Conservation (phyloP, 495 filamentous ascomycete species). For the Gamarada debralockiae region DNA sequence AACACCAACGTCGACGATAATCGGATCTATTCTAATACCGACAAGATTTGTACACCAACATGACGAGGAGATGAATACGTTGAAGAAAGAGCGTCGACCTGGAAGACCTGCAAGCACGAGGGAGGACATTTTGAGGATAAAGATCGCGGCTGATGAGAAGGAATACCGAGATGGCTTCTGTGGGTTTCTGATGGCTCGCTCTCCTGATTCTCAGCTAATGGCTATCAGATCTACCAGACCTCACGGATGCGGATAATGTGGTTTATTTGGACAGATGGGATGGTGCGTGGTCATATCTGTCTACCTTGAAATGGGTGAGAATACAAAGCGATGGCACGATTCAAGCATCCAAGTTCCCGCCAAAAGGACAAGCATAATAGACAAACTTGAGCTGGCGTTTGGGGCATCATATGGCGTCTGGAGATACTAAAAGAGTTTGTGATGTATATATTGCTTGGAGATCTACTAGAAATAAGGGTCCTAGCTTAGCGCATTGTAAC, state of each 20-base stretch:
- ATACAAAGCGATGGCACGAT: slow-evolving; percentile 53
- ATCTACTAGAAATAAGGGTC: no score
- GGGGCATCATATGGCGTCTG: slow-evolving; percentile 26
- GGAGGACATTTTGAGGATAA: slow-evolving; percentile 73
- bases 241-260: slow-evolving; percentile 41
- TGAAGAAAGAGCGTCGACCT: slow-evolving; percentile 72
- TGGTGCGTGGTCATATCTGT: slow-evolving; percentile 49
- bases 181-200: slow-evolving; percentile 28
- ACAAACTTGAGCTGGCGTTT: slow-evolving; percentile 18
- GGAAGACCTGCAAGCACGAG: slow-evolving; percentile 75
- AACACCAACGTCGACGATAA: neutral
- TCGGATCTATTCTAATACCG: neutral
- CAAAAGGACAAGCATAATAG: slow-evolving; percentile 53
- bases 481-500: no score
- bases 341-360: slow-evolving; percentile 62
- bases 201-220: slow-evolving; percentile 18
- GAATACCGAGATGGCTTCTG: slow-evolving; percentile 84
- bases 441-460: neutral
- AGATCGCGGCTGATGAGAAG: slow-evolving; percentile 64
- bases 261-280: slow-evolving; percentile 44
- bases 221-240: slow-evolving; percentile 45
- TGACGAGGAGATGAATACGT: slow-evolving; percentile 66
- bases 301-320: slow-evolving; percentile 53
- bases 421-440: slow-evolving; percentile 17
- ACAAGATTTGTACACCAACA: slow-evolving; percentile 72